These are phyloP conservation scores for Oryza coarctata DNA, from an alignment of 176 grass and related monocot genomes.

Conservation along the genomic window DNA sequence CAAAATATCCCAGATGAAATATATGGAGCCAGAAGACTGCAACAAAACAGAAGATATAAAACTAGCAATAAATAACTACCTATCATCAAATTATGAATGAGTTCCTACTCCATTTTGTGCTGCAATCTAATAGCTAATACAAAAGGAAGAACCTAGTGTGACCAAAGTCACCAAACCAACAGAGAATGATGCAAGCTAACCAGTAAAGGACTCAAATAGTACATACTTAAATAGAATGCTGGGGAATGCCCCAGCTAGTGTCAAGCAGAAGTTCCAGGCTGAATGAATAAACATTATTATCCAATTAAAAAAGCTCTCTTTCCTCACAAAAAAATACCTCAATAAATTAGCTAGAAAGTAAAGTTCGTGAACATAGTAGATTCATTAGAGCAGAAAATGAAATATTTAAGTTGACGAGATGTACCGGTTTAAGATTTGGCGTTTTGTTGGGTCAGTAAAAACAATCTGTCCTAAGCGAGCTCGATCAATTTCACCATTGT, in stretches of 20 bases:
- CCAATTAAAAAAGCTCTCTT: no score
- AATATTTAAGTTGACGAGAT: not conserved
- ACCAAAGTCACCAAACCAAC: not conserved
- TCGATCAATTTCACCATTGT: constrained; percentile 87
- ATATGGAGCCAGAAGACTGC: constrained; percentile 76
- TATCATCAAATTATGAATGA: not conserved
- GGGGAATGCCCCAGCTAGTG: no score
- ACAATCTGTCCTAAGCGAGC: constrained; percentile 79
- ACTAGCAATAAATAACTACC: not conserved
- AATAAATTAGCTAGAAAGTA: not conserved
- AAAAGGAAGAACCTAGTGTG: not conserved
- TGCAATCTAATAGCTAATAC: no score
- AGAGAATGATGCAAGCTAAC: not conserved
- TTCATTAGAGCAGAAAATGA: not conserved
- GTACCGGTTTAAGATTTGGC: constrained; percentile 75
- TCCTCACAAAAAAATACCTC: not conserved
- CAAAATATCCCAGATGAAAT: constrained; percentile 77
- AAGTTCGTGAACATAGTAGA: not conserved
- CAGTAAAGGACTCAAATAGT: not conserved
- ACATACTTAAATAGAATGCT: not conserved
- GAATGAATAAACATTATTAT: no score
- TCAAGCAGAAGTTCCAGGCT: no score
- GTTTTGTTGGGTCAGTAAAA: constrained; percentile 71
- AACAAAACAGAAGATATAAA: not conserved
- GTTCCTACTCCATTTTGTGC: no score